Conservation (phyloP, 306 rosid species). For the Cucurbita argyrosperma region DNA sequence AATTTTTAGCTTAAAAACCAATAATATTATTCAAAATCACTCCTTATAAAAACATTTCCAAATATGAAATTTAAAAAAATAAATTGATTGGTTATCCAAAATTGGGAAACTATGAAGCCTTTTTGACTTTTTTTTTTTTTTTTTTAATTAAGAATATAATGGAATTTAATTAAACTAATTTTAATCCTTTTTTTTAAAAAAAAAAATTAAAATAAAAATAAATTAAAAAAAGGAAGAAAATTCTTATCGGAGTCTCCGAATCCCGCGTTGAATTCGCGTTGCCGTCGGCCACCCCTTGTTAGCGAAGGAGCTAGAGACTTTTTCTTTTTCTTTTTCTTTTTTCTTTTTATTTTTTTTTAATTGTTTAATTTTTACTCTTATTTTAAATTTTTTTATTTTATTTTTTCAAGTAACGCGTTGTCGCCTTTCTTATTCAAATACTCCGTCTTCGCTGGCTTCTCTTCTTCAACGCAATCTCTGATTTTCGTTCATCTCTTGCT, state of each 20-base stretch:
- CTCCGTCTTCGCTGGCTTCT: constrained; percentile 7
- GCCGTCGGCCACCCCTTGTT: background rate
- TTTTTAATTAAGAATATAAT: no score
- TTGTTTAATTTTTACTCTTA: background rate
- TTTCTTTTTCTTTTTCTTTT: background rate
- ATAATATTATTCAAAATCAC: no score
- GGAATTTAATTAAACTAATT: no score
- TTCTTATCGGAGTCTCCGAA: background rate
- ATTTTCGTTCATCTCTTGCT: background rate
- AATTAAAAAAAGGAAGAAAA: no score
- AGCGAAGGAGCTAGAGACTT: background rate
- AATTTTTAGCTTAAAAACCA: no score
- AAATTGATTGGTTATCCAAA: no score
- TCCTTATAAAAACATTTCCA: no score
- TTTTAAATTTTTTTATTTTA: background rate
- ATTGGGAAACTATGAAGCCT: no score
- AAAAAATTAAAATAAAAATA: no score
- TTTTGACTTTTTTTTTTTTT: no score
- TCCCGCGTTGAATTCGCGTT: constrained; percentile 2
- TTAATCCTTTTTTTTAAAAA: no score
- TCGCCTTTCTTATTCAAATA: constrained; percentile 2
- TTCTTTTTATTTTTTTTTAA: background rate
- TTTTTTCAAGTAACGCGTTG: constrained; percentile 4
- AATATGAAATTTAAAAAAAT: no score
- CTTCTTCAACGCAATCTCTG: constrained; percentile 1